Evolutionary conservation across 129 eudicot species (phyloP), one percentile per base, ranked within the genome.

Genomic region (Chrysanthemum makinoi): DNA sequence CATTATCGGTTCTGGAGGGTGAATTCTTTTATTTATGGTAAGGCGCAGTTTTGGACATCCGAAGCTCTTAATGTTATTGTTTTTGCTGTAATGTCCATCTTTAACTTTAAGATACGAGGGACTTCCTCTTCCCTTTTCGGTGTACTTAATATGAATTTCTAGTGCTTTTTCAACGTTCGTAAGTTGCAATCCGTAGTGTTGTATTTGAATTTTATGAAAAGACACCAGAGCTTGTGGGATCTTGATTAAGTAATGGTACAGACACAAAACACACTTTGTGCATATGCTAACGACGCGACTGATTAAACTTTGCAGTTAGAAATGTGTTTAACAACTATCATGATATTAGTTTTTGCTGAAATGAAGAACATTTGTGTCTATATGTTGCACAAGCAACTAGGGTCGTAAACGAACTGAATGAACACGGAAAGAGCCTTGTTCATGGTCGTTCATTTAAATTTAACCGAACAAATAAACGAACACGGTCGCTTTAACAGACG

Each of bases 1-100:
- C 50, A 13, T 75, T 47, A 56, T 52, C n/a, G 44, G 71, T 62
- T 77, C 73, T 73, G 28, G 83, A 67, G 60, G 80, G 80, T 78
- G 66, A 47, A 69, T 65, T 53, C 57, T 74, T 79, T 70, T 33
- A 51, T 78, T 73, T 46, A 57, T 3, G 64, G n/a, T 19, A 59
- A 60, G 70, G 63, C 10, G 55, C 20, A 7, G 55, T 47, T 76
- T 76, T 30, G 24, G 49, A 49, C 46, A 8, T 61, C 18, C 14
- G 20, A 16, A 58, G 24, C 70, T 6, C 63, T 65, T 62, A 56
- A 54, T 72, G 54, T 66, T 67, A 55, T 66, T 20, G 48, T 69
- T 28, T 60, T 50, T 39, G 46, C 46, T 39, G 46, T 39, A 39
- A 39, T 39, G 46, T 39, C 43, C 43, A 39, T 39, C 46, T 39